Percentiles rank a stretch among this genome's conserved stretches.
Evolutionary conservation across 2,329 filamentous ascomycete genomes (phyloP).

Genomic region (Monilinia vaccinii-corymbosi): DNA sequence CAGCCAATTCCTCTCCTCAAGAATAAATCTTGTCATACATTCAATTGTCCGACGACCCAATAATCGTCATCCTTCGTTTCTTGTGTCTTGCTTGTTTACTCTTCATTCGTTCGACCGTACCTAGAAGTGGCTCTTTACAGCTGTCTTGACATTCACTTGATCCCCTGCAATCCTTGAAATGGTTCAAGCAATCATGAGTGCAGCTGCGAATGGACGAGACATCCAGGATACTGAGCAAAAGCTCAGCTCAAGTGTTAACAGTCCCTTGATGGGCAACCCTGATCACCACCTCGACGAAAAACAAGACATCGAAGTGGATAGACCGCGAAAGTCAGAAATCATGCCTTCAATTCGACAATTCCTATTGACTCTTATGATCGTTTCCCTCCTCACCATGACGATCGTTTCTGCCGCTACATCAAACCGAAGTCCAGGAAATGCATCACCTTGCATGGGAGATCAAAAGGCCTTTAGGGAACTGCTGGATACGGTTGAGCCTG

Average conservation of each 20-base stretch:
- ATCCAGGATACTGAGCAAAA: conserved; percentile 11
- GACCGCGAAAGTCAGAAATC: conserved; percentile 14
- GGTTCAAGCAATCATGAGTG: conserved; percentile 12
- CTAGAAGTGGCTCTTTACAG: background rate
- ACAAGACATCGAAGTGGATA: conserved; percentile 9
- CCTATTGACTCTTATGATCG: conserved; percentile 29
- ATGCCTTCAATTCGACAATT: conserved; percentile 34
- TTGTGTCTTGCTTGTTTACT: background rate
- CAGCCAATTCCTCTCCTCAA: background rate
- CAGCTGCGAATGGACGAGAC: conserved; percentile 16
- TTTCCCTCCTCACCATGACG: conserved; percentile 30
- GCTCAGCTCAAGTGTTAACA: background rate
- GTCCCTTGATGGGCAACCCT: background rate
- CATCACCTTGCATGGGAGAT: conserved; percentile 14
- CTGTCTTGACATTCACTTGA: background rate
- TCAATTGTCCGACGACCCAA: conserved; percentile 10
- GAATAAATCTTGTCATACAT: conserved; percentile 8
- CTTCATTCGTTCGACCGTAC: background rate
- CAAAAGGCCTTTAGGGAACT: conserved; percentile 42
- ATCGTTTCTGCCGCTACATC: conserved; percentile 29
- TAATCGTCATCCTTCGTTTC: conserved; percentile 5
- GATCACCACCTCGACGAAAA: conserved; percentile 3
- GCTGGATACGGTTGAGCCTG: conserved; percentile 46
- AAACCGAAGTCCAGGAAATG: conserved; percentile 13
- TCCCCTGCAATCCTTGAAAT: background rate